Base-by-base conservation (phyloP, 257 asterid species). In the Craterostigma plantagineum region DNA sequence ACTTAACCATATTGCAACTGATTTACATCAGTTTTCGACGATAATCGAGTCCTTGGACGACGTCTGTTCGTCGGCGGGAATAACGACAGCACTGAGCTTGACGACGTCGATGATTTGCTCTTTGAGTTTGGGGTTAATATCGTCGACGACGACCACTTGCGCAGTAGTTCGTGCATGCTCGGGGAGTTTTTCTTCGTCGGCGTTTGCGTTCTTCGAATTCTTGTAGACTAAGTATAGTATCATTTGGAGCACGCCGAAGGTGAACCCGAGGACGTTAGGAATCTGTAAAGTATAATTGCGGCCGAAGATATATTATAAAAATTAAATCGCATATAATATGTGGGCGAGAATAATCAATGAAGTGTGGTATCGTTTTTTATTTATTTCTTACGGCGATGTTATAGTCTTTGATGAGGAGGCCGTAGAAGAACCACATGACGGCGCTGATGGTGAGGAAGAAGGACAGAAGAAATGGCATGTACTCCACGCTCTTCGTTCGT, bases 381-480 rank as follows among this genome's bases (percentile, higher is more conserved):
- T 23, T 13, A 39, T 1, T 47, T 51, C 81, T 73, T 69, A 78
- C 92, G 11, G 92, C 79, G 53, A 78, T 75, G 59, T 74, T 68
- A 41, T 49, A 63, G 42, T 78, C 92, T 33, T 62, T 71, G 56
- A 63, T 63, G 1, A 71, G 49, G 15, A 75, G 16, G 46, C 86
- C 92, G 5, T 74, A 78, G 50, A 78, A 74, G 67, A 78, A 78
- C 92, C 92, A 78, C 85, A 68, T 67, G 4, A 71, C 72, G 0
- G 92, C 92, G 33, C 92, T 78, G 15, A 74, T 56, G 16, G 92
- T 74, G 46, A 78, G 92, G 66, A 71, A 74, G 7, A 71, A 50
- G 0, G 86, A 78, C 7, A 66, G 62, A 11, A 71, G 76, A 48
- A 77, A 64, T 34, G 92, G 81, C 85, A 77, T 77, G 63, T 63